Evolutionary conservation across 2,329 filamentous ascomycete genomes (phyloP).

Genomic region (Fusarium mundagurra): DNA sequence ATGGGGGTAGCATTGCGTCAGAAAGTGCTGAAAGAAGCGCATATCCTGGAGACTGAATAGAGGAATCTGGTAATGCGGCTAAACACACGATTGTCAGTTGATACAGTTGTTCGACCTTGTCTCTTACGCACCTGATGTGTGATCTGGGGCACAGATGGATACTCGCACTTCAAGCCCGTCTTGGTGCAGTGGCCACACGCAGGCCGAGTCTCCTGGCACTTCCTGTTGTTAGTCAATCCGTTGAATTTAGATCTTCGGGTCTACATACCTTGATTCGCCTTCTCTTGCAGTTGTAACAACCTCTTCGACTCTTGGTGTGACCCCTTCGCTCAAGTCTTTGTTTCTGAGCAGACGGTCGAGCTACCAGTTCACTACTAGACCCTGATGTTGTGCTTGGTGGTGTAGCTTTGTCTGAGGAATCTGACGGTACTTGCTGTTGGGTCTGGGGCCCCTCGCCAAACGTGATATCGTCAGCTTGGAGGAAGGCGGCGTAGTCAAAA

Average conservation of each 20-base stretch:
- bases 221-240: conserved; percentile 14
- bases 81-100: neutral
- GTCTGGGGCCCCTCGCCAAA: conserved; percentile 33
- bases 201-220: conserved; percentile 74
- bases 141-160: conserved; percentile 62
- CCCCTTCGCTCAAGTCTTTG: conserved; percentile 64
- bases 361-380: conserved; percentile 26
- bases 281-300: conserved; percentile 75
- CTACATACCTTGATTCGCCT: conserved; percentile 68
- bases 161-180: conserved; percentile 70
- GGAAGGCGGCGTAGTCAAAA: conserved; percentile 54
- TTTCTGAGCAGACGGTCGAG: conserved; percentile 32
- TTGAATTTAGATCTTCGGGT: neutral
- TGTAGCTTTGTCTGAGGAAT: conserved; percentile 46
- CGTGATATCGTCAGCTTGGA: conserved; percentile 44
- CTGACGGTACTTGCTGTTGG: conserved; percentile 36
- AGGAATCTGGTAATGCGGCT: conserved; percentile 68
- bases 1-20: conserved; percentile 69
- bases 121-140: conserved; percentile 58
- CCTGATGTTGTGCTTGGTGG: conserved; percentile 45
- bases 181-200: conserved; percentile 71
- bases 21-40: conserved; percentile 75
- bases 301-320: conserved; percentile 72
- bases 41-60: conserved; percentile 71
- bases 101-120: no score